Evolutionary conservation across 2,329 filamentous ascomycete genomes (phyloP), one percentile per base, ranked within the genome.

Genomic region (Alternaria ventricosa): DNA sequence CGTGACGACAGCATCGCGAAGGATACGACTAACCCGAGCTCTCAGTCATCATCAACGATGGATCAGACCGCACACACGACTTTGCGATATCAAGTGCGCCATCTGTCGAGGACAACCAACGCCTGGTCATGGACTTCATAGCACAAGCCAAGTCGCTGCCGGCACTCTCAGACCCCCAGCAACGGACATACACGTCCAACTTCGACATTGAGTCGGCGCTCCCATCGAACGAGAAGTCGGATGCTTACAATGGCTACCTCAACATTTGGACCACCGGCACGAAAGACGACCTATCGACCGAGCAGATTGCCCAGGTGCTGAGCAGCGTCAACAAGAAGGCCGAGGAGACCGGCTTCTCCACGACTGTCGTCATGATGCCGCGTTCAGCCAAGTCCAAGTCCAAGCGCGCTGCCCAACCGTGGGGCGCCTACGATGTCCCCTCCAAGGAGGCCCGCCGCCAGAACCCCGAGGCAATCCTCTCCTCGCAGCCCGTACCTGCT

Each of bases 341-440:
- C 11, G 51, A 61, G 27, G 57, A 63, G 33, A 23, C 57, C 1
- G 71, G 71, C 33, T 75, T 75, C 55, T 68, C 77, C 13, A 68
- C 75, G 41, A 82, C 80, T 22, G 61, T 82, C 18, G 78, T 81
- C 54, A 65, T 81, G 25, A 79, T 80, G 77, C 78, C 79, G 7
- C 63, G 72, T 6, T 72, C 73, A 6, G 62, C 71, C 15, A 41
- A 41, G 36, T 59, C 64, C 44, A 66, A 71, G 43, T 61, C 67
- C 23, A 82, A 82, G 72, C 76, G 76, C 50, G 61, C 74, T 18
- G 66, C 67, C 50, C 69, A 74, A 43, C 66, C 77, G 5, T 82
- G 80, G 66, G 80, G 80, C 56, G 70, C 65, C 44, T 81, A 80
- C 65, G 60, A 68, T 30, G 36, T 76, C 28, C 76, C 76, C 7